Percentiles rank a stretch among this genome's conserved stretches.
These are phyloP conservation scores for Clavispora vitiphila DNA, from an alignment of 805 yeast genomes.

Conservation along the genomic window DNA sequence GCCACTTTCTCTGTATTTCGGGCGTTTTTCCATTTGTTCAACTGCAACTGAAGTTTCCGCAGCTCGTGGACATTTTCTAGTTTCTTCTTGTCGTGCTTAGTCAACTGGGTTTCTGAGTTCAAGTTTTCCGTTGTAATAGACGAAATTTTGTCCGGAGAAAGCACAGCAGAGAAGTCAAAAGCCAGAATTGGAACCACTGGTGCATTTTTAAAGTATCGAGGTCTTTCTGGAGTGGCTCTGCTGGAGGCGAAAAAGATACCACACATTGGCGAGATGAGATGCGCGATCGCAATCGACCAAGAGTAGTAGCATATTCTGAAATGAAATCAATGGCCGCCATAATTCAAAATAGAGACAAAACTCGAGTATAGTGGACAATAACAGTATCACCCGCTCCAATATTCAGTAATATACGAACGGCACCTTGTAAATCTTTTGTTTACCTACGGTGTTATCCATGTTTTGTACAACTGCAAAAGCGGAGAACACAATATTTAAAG, in stretches of 20 bases:
- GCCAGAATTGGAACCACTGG: too few species aligned
- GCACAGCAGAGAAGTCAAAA: background rate
- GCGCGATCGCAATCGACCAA: background rate
- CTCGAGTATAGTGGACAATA: too few species aligned
- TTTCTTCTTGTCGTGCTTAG: conserved; percentile 20
- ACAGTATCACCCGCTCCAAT: too few species aligned
- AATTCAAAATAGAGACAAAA: too few species aligned
- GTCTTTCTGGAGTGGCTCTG: background rate
- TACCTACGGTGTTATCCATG: too few species aligned
- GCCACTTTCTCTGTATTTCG: conserved; percentile 10
- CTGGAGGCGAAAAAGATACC: conserved; percentile 11
- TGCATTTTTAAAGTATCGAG: background rate
- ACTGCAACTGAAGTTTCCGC: conserved; percentile 21
- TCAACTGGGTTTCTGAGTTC: conserved; percentile 4
- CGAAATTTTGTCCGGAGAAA: conserved; percentile 3
- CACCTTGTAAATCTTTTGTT: too few species aligned
- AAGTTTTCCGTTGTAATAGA: conserved; percentile 6
- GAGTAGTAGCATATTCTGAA: background rate
- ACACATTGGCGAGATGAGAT: conserved; percentile 11
- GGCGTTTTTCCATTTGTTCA: conserved; percentile 22
- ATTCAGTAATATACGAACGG: too few species aligned
- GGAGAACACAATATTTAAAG: too few species aligned
- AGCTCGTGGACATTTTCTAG: conserved; percentile 22
- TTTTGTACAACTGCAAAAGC: too few species aligned
- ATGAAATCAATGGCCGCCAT: too few species aligned